These are phyloP conservation scores for Agaricus blazei DNA, from an alignment of 768 basidiomycete genomes.

Conservation along the genomic window DNA sequence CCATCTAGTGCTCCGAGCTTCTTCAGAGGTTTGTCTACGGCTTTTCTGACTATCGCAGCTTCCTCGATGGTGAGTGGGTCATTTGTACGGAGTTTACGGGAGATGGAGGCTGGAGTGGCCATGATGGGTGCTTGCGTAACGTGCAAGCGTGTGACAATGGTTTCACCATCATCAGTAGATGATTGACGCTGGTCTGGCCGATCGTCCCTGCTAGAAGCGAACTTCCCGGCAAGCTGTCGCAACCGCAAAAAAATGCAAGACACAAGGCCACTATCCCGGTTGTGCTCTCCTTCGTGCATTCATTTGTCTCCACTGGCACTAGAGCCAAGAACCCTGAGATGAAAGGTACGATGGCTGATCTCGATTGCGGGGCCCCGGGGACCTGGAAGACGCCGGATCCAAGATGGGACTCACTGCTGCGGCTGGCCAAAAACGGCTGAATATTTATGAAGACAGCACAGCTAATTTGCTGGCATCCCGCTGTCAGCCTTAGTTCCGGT, in stretches of 20 bases:
- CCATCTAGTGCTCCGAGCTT: background rate
- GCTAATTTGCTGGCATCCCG: background rate
- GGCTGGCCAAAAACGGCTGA: slow-evolving; percentile 12
- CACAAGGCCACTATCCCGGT: no score
- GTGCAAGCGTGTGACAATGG: no score
- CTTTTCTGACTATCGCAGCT: no score
- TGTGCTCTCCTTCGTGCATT: no score
- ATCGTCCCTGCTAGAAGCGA: no score
- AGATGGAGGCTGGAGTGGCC: no score
- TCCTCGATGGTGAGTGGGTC: background rate
- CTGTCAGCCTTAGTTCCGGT: background rate
- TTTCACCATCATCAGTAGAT: no score
- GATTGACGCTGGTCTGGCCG: no score
- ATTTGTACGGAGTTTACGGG: background rate
- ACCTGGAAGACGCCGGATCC: slow-evolving; percentile 6
- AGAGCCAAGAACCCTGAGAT: slow-evolving; percentile 15
- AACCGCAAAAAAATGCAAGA: no score
- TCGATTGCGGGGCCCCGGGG: slow-evolving; percentile 8
- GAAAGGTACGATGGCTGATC: background rate
- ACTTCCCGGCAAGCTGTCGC: no score
- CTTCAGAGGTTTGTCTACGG: background rate
- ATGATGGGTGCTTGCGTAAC: no score
- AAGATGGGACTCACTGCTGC: background rate
- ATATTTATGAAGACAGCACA: background rate
- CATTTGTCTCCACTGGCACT: no score